Conservation (phyloP, 495 filamentous ascomycete species). For the Pyrenula massariospora region DNA sequence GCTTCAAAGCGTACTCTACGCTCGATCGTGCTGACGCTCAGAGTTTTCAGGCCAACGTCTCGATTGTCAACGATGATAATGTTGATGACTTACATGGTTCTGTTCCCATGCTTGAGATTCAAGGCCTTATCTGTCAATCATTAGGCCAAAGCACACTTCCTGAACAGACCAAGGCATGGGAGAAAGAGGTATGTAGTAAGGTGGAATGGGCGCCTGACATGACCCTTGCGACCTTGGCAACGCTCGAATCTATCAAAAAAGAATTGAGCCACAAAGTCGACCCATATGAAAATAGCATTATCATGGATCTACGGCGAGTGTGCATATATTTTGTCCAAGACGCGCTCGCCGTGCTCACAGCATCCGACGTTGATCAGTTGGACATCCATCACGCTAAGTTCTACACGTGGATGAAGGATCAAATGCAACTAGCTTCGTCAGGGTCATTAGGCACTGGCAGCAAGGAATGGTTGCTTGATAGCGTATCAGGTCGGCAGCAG, state of each 20-base stretch:
- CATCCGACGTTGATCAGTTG: neutral
- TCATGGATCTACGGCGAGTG: neutral
- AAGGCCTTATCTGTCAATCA: neutral
- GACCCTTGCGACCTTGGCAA: neutral
- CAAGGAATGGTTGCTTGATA: neutral
- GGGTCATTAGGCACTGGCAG: neutral
- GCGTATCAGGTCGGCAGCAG: neutral
- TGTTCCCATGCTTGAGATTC: neutral
- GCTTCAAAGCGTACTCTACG: neutral
- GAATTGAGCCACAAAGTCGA: neutral
- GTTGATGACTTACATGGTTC: neutral
- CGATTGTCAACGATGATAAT: neutral
- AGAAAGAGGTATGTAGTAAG: neutral
- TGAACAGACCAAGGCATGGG: neutral
- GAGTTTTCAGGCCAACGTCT: neutral
- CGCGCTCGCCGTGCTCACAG: neutral
- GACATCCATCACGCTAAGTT: conserved; percentile 1
- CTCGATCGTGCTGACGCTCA: neutral
- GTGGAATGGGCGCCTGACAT: conserved; percentile 3
- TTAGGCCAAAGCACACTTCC: neutral
- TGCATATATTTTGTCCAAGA: neutral
- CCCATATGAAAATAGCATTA: neutral
- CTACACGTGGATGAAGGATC: neutral
- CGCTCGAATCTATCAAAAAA: neutral
- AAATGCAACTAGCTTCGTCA: neutral